A percentile compares a stretch with the other conserved stretches of the same genome.
Conservation (phyloP, 2,329 filamentous ascomycete species). For the Cladophialophora immunda region DNA sequence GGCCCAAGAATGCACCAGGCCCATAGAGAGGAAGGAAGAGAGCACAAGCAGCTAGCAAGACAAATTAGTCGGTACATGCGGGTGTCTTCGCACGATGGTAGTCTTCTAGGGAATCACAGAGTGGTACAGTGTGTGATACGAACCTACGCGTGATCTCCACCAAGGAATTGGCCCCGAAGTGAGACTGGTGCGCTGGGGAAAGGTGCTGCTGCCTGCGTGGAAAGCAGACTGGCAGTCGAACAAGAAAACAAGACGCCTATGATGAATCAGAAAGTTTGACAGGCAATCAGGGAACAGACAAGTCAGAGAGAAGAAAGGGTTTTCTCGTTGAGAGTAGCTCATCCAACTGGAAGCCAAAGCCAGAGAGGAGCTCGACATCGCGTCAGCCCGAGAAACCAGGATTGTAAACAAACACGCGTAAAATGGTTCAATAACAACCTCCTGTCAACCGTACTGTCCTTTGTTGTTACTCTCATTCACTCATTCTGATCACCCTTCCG, state of each 20-base stretch:
- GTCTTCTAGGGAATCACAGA: neutral
- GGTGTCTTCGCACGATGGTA: neutral
- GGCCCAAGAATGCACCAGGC: neutral
- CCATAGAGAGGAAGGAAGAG: neutral
- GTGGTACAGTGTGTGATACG: neutral
- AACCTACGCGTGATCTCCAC: neutral
- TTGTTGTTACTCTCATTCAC: conserved; percentile 34
- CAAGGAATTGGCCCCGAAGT: neutral
- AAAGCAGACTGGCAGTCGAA: neutral
- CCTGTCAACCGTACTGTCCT: conserved; percentile 26
- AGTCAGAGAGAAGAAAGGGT: conserved; percentile 8
- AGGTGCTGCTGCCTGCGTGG: neutral
- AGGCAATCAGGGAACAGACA: neutral
- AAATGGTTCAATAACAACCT: conserved; percentile 29
- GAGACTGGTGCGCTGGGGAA: neutral
- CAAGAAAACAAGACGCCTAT: conserved; percentile 10
- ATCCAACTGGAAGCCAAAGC: conserved; percentile 11
- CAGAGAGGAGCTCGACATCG: conserved; percentile 11
- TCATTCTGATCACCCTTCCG: conserved; percentile 31
- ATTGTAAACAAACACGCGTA: conserved; percentile 21
- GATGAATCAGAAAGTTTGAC: conserved; percentile 19
- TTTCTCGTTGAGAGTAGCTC: conserved; percentile 1
- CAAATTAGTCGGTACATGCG: neutral
- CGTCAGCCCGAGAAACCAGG: conserved; percentile 10
- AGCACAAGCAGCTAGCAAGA: neutral